Evolutionary conservation across 208 protist species (phyloP).

Genomic region (Naegleria gruberi): DNA sequence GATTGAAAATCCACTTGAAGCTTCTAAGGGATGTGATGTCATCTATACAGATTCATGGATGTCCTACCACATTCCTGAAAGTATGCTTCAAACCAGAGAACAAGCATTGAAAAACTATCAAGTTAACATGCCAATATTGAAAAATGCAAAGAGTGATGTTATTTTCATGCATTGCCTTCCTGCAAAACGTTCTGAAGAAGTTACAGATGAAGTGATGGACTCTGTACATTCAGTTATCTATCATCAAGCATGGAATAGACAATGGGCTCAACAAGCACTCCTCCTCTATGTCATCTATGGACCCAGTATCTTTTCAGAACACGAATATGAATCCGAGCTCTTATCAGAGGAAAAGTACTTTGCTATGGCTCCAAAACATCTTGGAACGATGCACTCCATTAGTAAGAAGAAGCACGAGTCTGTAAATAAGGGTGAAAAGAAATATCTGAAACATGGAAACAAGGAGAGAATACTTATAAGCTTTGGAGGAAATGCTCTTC

Average conservation of each 20-base stretch:
- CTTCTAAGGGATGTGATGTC: slow-evolving; percentile 43
- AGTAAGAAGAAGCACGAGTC: background rate
- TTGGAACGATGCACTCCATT: background rate
- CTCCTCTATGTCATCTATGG: slow-evolving; percentile 27
- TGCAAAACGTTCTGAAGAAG: slow-evolving; percentile 53
- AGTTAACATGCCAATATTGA: slow-evolving; percentile 49
- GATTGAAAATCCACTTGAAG: slow-evolving; percentile 34
- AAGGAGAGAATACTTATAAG: background rate
- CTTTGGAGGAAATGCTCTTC: slow-evolving; percentile 4
- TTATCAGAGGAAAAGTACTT: background rate
- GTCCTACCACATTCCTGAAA: slow-evolving; percentile 59
- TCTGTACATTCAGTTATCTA: slow-evolving; percentile 64
- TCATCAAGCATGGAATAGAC: slow-evolving; percentile 61
- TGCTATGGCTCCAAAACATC: background rate
- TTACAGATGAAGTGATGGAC: slow-evolving; percentile 73
- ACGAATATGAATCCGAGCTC: background rate
- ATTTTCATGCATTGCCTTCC: slow-evolving; percentile 83
- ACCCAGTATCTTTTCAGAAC: background rate
- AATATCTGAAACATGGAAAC: no score
- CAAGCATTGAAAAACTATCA: slow-evolving; percentile 44
- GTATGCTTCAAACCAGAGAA: slow-evolving; percentile 27
- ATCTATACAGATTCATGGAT: slow-evolving; percentile 63
- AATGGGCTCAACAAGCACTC: slow-evolving; percentile 59
- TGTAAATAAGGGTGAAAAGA: background rate
- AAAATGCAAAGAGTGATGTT: slow-evolving; percentile 44